Evolutionary conservation across 768 basidiomycete genomes (phyloP), one percentile per base, ranked within the genome.

Genomic region (Pholiota microspora): DNA sequence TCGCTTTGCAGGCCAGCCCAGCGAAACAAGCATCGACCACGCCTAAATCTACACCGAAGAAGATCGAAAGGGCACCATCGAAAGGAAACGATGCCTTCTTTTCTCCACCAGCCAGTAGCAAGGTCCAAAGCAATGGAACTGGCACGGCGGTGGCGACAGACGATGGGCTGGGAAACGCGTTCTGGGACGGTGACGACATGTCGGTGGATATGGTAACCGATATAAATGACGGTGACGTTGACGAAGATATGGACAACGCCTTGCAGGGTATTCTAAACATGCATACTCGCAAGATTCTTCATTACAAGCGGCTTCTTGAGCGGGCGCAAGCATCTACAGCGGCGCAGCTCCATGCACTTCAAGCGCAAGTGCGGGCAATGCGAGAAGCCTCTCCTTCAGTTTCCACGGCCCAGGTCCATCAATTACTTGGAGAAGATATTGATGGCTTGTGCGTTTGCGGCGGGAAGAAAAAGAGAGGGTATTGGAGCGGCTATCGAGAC

Each of bases 281-380:
- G 58, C 80, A 83, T 59, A 71, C 76, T 0, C 70, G 72, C 21
- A 89, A 88, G 60, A 78, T 92, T 12, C 77, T 84, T 13, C 82
- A 85, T 54, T 88, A 89, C 70, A 92, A 87, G 64, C 81, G 91
- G 1, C 77, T 94, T 1, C 78, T 94, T 10, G 91, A 94, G 60
- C 86, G 86, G 35, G 80, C 89, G 0, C 92, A 94, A 61, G 83
- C 86, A 2, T 83, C 85, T 7, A 78, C 87, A 1, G 89, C 91
- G 0, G 86, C 90, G 1, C 92, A 94, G 62, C 73, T 93, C 1
- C 91, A 94, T 62, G 91, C 92, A 0, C 73, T 94, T 0, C 91
- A 93, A 69, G 91, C 90, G 1, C 89, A 94, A 64, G 74, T 92
- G 2, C 76, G 83, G 10, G 73, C 89, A 24, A 73, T 93, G 27